Percentiles rank a stretch among this genome's conserved stretches.
Evolutionary conservation across 371 early-diverging fungal species (phyloP).

Genomic region (Phascolomyces articulosus): DNA sequence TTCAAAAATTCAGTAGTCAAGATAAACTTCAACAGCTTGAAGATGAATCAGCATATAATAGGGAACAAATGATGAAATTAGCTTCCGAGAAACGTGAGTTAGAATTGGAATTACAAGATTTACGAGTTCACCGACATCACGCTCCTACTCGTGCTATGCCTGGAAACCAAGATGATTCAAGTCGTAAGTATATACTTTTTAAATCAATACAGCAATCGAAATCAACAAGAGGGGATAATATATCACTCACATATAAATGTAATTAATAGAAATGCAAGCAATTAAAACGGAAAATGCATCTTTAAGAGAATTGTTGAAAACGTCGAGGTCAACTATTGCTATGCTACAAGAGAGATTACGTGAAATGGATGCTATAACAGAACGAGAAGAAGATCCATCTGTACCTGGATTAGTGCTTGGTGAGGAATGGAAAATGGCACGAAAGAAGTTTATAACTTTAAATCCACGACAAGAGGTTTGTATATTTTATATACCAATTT

Average conservation of each 20-base stretch:
- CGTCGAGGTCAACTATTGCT: constrained; percentile 41
- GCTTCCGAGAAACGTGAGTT: constrained; percentile 33
- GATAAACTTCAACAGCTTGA: constrained; percentile 63
- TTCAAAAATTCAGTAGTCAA: constrained; percentile 72
- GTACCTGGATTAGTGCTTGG: constrained; percentile 35
- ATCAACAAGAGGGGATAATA: too few species aligned
- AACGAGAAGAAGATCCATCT: constrained; percentile 12
- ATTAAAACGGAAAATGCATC: constrained; percentile 35
- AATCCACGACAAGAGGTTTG: constrained; percentile 4
- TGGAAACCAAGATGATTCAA: constrained; percentile 11
- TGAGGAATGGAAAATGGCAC: constrained; percentile 40
- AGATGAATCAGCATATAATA: constrained; percentile 12
- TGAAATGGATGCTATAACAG: constrained; percentile 28
- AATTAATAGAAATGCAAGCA: background rate
- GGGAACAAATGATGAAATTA: constrained; percentile 22
- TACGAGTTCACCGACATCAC: background rate
- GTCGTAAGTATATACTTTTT: constrained; percentile 5
- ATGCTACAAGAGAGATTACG: constrained; percentile 38
- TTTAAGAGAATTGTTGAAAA: constrained; percentile 36
- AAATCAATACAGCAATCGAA: background rate
- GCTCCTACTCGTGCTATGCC: constrained; percentile 4
- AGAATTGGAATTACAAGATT: constrained; percentile 8
- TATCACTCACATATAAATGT: background rate
- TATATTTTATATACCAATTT: background rate
- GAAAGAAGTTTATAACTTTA: constrained; percentile 11